Evolutionary conservation across 768 basidiomycete species (phyloP).

Genomic region (Coprinopsis strossmayeri): DNA sequence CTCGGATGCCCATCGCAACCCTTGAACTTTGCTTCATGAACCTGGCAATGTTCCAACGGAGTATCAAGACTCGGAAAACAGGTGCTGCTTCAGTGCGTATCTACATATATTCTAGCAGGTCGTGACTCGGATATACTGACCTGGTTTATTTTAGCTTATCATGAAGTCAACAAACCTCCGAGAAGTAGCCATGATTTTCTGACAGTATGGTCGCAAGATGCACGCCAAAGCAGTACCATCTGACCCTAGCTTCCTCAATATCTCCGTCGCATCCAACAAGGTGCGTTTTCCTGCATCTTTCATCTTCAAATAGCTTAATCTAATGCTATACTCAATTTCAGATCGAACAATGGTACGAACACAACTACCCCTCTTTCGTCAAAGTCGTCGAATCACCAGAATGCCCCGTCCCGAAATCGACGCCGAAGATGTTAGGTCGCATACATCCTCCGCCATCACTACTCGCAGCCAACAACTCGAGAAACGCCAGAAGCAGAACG

Average conservation of each 20-base stretch:
- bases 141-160: conserved; percentile 84
- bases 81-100: conserved; percentile 70
- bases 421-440: conserved; percentile 49
- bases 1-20: conserved; percentile 98
- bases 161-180: conserved; percentile 88
- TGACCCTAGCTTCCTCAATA: conserved; percentile 81
- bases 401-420: conserved; percentile 29
- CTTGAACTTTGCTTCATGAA: conserved; percentile 93
- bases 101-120: too few relatives aligned
- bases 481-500: conserved; percentile 1
- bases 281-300: too few relatives aligned
- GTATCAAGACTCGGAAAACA: conserved; percentile 94
- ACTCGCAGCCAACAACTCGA: conserved; percentile 27
- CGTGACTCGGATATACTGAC: too few relatives aligned
- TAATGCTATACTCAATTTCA: conserved; percentile 16
- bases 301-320: too few relatives aligned
- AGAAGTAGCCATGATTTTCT: conserved; percentile 87
- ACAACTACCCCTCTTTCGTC: conserved; percentile 91
- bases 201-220: conserved; percentile 72
- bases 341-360: conserved; percentile 95
- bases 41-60: conserved; percentile 71
- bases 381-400: conserved; percentile 17
- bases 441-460: conserved; percentile 39
- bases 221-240: conserved; percentile 72
- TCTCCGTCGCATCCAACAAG: conserved; percentile 82